Base-by-base conservation (phyloP, 2,329 filamentous ascomycete species). In the Onygenales sp. region DNA sequence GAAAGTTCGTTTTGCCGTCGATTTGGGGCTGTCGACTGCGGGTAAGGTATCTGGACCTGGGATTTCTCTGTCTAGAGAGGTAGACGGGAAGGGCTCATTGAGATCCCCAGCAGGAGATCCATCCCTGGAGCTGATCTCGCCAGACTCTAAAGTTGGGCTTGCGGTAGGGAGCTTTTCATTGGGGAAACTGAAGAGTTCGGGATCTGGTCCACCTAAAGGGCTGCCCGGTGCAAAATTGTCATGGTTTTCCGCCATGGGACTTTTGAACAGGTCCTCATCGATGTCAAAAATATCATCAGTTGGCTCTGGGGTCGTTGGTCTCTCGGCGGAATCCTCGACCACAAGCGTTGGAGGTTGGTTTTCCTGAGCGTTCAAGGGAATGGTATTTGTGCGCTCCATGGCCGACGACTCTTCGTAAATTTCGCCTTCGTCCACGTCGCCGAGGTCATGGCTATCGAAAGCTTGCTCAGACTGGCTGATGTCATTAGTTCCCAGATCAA, bases 201-300 rank as follows among this genome's bases (percentile, higher is more conserved):
- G 27, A 35, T 36, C 17, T 3, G 39, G 14, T 35, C 17, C 39
- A 27, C 41, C 39, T 8, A 36, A 35, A 33, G 45, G 27, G 43
- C 31, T 11, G n/a, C 21, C 13, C 10, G n/a, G 4, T 13, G 49
- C n/a, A 21, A 27, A 51, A 27, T 10, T 14, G 10, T 43, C 43
- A 17, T 46, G 11, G 31, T 32, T 38, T 31, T 46, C 17, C 42
- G 43, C 43, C 17, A 43, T 41, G 9, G 58, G 59, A 35, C 58
- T 67, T 38, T 65, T 63, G 54, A 68, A 61, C 13, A 66, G 45
- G 44, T 68, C 67, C 51, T 67, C 67, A 53, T 64, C 59, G 51
- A 64, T 62, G 51, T 61, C 67, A 47, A 69, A 61, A 49, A 66
- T 55, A 53, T 68, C 61, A 58, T 70, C 59, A 42, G 59, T 58